Percentiles rank a stretch among this genome's conserved stretches.
Evolutionary conservation across 1,284 basidiomycete genomes (phyloP).

Genomic region (Sporisorium iseilematis-ciliati): DNA sequence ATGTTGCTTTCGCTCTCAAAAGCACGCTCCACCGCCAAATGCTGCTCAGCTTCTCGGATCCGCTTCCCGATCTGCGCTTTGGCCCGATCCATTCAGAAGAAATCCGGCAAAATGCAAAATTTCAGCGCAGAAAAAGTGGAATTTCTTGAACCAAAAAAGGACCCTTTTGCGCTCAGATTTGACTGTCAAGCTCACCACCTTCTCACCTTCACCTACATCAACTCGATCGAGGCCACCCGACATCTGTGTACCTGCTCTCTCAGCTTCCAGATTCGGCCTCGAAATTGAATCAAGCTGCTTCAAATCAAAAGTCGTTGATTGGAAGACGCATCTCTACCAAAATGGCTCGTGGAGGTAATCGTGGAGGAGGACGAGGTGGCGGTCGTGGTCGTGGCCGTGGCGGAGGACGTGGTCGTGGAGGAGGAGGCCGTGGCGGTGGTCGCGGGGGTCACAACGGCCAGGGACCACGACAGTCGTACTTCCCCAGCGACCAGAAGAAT

Average conservation of each 20-base stretch:
- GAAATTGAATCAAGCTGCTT: background rate
- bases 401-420: constrained; percentile 35
- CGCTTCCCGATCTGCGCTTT: constrained; percentile 6
- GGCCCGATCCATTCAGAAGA: constrained; percentile 11
- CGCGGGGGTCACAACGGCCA: constrained; percentile 25
- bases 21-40: constrained; percentile 2
- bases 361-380: constrained; percentile 36
- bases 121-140: background rate
- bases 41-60: background rate
- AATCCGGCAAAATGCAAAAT: constrained; percentile 11
- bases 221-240: constrained; percentile 19
- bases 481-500: constrained; percentile 44
- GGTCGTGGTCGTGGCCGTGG: constrained; percentile 46
- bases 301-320: background rate
- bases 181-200: background rate
- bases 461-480: constrained; percentile 27
- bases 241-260: constrained; percentile 6
- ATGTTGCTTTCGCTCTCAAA: background rate
- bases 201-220: constrained; percentile 28
- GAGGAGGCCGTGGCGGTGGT: constrained; percentile 42
- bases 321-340: background rate
- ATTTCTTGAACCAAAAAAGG: background rate
- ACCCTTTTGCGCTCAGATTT: constrained; percentile 8
- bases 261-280: background rate
- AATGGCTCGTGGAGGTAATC: constrained; percentile 49